Evolutionary conservation across 1,284 basidiomycete species (phyloP).

Genomic region (Ceratobasidium sp.): DNA sequence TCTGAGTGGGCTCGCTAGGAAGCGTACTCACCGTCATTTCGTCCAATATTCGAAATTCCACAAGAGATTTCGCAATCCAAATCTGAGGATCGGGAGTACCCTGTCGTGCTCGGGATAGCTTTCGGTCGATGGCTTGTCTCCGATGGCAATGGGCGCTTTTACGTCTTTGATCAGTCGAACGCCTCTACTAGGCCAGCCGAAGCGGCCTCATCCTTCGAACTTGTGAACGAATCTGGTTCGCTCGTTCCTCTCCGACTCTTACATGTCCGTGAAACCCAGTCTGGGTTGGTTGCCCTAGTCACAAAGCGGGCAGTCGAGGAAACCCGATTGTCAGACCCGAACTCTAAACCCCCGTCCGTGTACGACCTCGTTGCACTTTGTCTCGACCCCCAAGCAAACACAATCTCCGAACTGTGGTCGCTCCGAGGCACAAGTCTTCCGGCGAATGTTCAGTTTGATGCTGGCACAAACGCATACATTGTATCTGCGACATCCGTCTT

Average conservation of each 20-base stretch:
- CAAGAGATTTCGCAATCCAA: slow-evolving; percentile 39
- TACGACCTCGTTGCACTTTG: slow-evolving; percentile 20
- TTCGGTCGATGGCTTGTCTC: slow-evolving; percentile 63
- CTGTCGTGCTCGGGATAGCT: slow-evolving; percentile 68
- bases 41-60: slow-evolving; percentile 43
- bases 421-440: slow-evolving; percentile 75
- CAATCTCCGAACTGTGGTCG: slow-evolving; percentile 67
- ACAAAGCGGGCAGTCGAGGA: slow-evolving; percentile 14
- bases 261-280: slow-evolving; percentile 51
- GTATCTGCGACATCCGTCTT: slow-evolving; percentile 66
- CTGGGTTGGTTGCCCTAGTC: slow-evolving; percentile 39
- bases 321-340: background rate
- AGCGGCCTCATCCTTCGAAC: slow-evolving; percentile 10
- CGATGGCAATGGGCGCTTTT: slow-evolving; percentile 75
- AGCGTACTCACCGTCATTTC: slow-evolving; percentile 41
- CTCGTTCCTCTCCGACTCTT: slow-evolving; percentile 67
- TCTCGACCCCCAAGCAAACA: background rate
- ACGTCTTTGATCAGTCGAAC: slow-evolving; percentile 56
- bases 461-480: slow-evolving; percentile 57
- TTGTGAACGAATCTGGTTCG: slow-evolving; percentile 16
- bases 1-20: slow-evolving; percentile 64
- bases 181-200: slow-evolving; percentile 33
- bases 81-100: slow-evolving; percentile 69
- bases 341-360: background rate
- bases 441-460: slow-evolving; percentile 61